These are phyloP conservation scores for Chaetomium fimeti DNA, from an alignment of 495 filamentous ascomycete genomes.

Conservation along the genomic window DNA sequence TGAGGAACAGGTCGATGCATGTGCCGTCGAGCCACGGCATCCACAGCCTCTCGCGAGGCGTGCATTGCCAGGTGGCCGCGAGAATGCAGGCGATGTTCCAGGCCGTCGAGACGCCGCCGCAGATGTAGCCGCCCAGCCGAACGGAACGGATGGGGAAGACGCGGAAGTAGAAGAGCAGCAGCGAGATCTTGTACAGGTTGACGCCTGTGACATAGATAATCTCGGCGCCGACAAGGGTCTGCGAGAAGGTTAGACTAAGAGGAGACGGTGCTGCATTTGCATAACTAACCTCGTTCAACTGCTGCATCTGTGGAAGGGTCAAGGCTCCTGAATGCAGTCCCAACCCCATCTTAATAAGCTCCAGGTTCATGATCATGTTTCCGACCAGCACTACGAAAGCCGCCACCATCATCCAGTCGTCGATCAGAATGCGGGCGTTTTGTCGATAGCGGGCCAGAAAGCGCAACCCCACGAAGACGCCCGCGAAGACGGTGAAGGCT, in stretches of 20 bases:
- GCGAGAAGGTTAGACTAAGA: neutral
- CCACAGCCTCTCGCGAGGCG: slow-evolving; percentile 11
- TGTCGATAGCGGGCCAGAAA: slow-evolving; percentile 13
- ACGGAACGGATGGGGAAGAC: slow-evolving; percentile 16
- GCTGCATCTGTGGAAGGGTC: slow-evolving; percentile 7
- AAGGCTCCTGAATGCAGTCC: slow-evolving; percentile 9
- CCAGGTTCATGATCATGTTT: slow-evolving; percentile 16
- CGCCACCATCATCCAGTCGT: slow-evolving; percentile 14
- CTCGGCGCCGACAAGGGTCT: slow-evolving; percentile 16
- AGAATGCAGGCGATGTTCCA: slow-evolving; percentile 16
- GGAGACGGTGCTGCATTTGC: neutral
- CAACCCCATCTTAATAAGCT: slow-evolving; percentile 4
- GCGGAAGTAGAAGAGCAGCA: slow-evolving; percentile 17
- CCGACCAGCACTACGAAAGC: slow-evolving; percentile 1
- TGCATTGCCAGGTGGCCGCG: slow-evolving; percentile 14
- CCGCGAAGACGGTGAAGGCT: slow-evolving; percentile 15
- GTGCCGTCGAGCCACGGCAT: slow-evolving; percentile 11
- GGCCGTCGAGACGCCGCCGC: slow-evolving; percentile 11
- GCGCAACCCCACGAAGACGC: slow-evolving; percentile 10
- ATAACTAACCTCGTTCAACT: slow-evolving; percentile 12
- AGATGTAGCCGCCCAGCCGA: slow-evolving; percentile 17
- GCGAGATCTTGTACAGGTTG: slow-evolving; percentile 14
- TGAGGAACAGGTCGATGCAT: slow-evolving; percentile 15
- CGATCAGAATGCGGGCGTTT: neutral
- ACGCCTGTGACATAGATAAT: slow-evolving; percentile 17